phyloP scores from a whole-genome alignment of 1,284 basidiomycete genomes.

The Psilocybe mexicana region DNA sequence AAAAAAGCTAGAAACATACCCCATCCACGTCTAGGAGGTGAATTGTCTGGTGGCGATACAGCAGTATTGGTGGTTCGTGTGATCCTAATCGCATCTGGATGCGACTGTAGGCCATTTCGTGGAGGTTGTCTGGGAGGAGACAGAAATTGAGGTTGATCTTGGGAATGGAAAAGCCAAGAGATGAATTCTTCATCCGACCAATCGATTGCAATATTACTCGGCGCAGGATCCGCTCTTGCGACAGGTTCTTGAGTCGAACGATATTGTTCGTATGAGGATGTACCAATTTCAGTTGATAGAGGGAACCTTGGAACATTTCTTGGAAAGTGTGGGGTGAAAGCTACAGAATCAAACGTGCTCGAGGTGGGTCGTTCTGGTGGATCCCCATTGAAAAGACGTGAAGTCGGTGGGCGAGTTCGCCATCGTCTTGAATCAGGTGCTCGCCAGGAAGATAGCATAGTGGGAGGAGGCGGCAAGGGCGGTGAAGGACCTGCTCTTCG shows the following conservation, averaged over 20 bases:
- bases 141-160: slow-evolving; percentile 12
- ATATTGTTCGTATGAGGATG: background rate
- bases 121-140: slow-evolving; percentile 7
- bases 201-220: slow-evolving; percentile 39
- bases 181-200: slow-evolving; percentile 37
- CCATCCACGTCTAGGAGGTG: slow-evolving; percentile 46
- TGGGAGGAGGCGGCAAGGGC: background rate
- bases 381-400: background rate
- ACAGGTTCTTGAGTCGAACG: slow-evolving; percentile 14
- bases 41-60: slow-evolving; percentile 23
- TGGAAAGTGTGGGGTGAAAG: background rate
- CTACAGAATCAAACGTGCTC: background rate
- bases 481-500: slow-evolving; percentile 1
- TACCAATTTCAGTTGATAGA: background rate
- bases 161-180: slow-evolving; percentile 31
- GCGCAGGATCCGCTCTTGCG: slow-evolving; percentile 44
- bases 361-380: background rate
- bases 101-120: slow-evolving; percentile 19
- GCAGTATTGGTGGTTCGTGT: slow-evolving; percentile 21
- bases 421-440: slow-evolving; percentile 15
- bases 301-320: slow-evolving; percentile 1
- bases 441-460: slow-evolving; percentile 10
- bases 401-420: slow-evolving; percentile 7
- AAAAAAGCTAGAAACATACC: slow-evolving; percentile 36
- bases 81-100: slow-evolving; percentile 19